These are phyloP conservation scores for Wallacemonas sp. DNA, from an alignment of 208 protist species.

Conservation along the genomic window DNA sequence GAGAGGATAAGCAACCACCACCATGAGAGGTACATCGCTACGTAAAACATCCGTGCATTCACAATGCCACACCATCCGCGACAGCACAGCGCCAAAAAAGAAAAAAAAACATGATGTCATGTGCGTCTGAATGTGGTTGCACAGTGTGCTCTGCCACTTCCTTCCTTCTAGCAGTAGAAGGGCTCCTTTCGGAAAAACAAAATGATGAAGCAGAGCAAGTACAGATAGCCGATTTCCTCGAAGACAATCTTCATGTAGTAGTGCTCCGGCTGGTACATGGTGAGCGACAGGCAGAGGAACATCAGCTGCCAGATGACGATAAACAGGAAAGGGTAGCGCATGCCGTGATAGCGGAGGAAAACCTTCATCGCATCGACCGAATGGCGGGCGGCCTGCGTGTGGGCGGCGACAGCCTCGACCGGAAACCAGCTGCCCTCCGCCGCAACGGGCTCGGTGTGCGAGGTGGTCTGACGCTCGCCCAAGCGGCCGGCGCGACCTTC, in stretches of 20 bases:
- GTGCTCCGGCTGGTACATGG: slow-evolving; percentile 52
- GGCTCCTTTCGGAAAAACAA: slow-evolving; percentile 48
- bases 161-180: slow-evolving; percentile 22
- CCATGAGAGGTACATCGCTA: no score
- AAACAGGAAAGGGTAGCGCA: slow-evolving; percentile 51
- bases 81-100: no score
- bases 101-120: not conserved
- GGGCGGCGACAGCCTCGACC: not conserved
- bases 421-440: slow-evolving; percentile 8
- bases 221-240: slow-evolving; percentile 44
- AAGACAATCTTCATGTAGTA: slow-evolving; percentile 60
- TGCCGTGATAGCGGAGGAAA: slow-evolving; percentile 54
- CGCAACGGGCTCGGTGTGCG: not conserved
- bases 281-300: slow-evolving; percentile 34
- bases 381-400: not conserved
- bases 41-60: no score
- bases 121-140: not conserved
- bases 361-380: slow-evolving; percentile 29
- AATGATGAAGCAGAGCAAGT: slow-evolving; percentile 53
- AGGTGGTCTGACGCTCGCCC: not conserved
- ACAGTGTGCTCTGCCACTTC: no score
- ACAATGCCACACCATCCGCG: no score
- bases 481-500: not conserved
- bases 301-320: slow-evolving; percentile 44
- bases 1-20: no score